phyloP scores from a whole-genome alignment of 2,329 filamentous ascomycete species.

The Nemania sp. region DNA sequence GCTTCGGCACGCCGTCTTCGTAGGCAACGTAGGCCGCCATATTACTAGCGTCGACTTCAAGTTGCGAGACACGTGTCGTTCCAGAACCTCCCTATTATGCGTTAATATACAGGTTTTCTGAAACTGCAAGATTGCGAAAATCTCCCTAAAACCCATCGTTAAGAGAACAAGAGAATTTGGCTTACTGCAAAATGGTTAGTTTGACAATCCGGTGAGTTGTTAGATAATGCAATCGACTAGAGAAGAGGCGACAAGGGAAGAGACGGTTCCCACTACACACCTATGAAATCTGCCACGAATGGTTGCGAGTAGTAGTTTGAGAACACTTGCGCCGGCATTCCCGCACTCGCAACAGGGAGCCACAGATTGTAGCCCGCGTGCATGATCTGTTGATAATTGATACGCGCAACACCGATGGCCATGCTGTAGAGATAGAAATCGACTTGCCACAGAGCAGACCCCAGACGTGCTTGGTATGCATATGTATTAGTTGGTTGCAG shows the following conservation, averaged over 20 bases:
- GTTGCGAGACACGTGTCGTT: slow-evolving; percentile 46
- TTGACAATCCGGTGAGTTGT: neutral
- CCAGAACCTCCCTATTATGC: slow-evolving; percentile 41
- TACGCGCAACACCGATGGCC: slow-evolving; percentile 51
- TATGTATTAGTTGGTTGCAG: slow-evolving; percentile 50
- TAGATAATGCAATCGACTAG: neutral
- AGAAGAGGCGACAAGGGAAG: neutral
- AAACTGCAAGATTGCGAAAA: neutral
- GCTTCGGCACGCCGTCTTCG: slow-evolving; percentile 45
- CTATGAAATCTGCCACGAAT: slow-evolving; percentile 54
- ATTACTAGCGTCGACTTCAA: slow-evolving; percentile 35
- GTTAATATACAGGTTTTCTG: neutral
- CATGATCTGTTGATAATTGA: slow-evolving; percentile 57
- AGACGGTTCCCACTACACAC: slow-evolving; percentile 30
- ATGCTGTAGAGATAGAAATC: slow-evolving; percentile 55
- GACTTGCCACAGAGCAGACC: slow-evolving; percentile 54
- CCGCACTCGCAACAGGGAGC: slow-evolving; percentile 47
- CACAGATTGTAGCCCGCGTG: slow-evolving; percentile 43
- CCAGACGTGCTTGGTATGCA: slow-evolving; percentile 52
- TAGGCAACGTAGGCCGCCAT: slow-evolving; percentile 50
- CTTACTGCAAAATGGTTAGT: slow-evolving; percentile 30
- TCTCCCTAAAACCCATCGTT: neutral
- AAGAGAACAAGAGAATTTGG: neutral
- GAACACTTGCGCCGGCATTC: slow-evolving; percentile 50
- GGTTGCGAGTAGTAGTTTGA: slow-evolving; percentile 55